Percentiles rank a stretch among this genome's conserved stretches.
These are phyloP conservation scores for Choanephora cucurbitarum DNA, from an alignment of 371 early-diverging fungal genomes.

Conservation along the genomic window DNA sequence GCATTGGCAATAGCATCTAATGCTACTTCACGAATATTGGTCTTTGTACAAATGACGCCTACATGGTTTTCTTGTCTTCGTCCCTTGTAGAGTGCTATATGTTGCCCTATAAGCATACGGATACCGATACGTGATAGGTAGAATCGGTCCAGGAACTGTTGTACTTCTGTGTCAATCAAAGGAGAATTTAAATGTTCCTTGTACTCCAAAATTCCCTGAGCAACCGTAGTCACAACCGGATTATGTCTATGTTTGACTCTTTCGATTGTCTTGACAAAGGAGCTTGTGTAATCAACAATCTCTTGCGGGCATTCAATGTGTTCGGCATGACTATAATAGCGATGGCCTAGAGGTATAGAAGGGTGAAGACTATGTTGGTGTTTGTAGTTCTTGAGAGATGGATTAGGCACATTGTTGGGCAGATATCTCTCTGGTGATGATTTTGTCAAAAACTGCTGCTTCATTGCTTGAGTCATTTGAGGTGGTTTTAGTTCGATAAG, in stretches of 20 bases:
- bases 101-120: slow-evolving; percentile 92
- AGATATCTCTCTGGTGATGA: slow-evolving; percentile 23
- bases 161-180: slow-evolving; percentile 79
- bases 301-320: slow-evolving; percentile 70
- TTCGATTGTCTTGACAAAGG: slow-evolving; percentile 86
- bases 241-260: slow-evolving; percentile 92
- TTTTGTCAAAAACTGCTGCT: slow-evolving; percentile 15
- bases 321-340: slow-evolving; percentile 62
- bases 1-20: slow-evolving; percentile 93
- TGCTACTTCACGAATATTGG: slow-evolving; percentile 76
- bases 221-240: slow-evolving; percentile 89
- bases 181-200: slow-evolving; percentile 69
- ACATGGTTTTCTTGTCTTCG: slow-evolving; percentile 77
- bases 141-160: slow-evolving; percentile 95
- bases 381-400: slow-evolving; percentile 37
- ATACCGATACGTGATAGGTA: slow-evolving; percentile 98
- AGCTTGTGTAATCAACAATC: slow-evolving; percentile 74
- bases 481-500: slow-evolving; percentile 73
- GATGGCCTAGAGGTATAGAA: slow-evolving; percentile 35
- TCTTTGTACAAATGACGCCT: slow-evolving; percentile 94
- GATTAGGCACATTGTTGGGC: slow-evolving; percentile 67
- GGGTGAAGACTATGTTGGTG: slow-evolving; percentile 19
- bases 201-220: slow-evolving; percentile 93
- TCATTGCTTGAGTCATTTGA: slow-evolving; percentile 47
- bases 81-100: slow-evolving; percentile 70